Conservation (phyloP, 441 rosid species). For the Adansonia rubrostipa region DNA sequence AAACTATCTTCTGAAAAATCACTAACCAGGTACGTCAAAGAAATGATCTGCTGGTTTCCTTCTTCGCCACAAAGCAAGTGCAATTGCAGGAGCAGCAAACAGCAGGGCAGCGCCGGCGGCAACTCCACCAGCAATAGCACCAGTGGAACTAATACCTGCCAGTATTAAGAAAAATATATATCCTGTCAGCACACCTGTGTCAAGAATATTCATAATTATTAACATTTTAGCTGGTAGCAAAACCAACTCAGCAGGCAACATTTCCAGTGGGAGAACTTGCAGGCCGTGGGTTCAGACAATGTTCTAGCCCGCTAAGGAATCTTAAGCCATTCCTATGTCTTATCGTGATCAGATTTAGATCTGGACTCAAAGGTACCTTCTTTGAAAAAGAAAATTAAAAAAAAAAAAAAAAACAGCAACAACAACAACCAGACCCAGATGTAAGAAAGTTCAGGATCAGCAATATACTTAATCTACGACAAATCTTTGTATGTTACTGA, state of each 20-base stretch:
- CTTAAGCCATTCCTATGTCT: not conserved
- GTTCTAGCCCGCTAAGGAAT: not conserved
- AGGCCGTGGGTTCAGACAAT: not conserved
- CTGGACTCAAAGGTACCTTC: not conserved
- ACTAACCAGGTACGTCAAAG: constrained; percentile 94
- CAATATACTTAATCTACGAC: not conserved
- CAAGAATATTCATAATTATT: not conserved
- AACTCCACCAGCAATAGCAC: constrained; percentile 93
- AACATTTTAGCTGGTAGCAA: constrained; percentile 18
- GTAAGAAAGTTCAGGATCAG: not conserved
- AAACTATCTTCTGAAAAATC: constrained; percentile 20
- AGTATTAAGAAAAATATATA: not conserved
- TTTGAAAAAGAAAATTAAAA: not conserved
- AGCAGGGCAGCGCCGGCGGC: constrained; percentile 95
- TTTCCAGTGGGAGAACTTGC: not conserved
- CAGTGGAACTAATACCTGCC: constrained; percentile 64
- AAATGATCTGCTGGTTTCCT: constrained; percentile 82
- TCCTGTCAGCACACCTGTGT: not conserved
- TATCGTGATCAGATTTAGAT: not conserved
- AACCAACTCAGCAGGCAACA: not conserved
- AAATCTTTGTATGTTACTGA: not conserved
- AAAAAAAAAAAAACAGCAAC: not conserved
- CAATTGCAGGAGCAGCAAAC: constrained; percentile 88
- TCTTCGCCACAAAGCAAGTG: constrained; percentile 72
- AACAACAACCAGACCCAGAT: not conserved